Evolutionary conservation across 805 yeast genomes (phyloP).

Genomic region (Barnettozyma vustinii): DNA sequence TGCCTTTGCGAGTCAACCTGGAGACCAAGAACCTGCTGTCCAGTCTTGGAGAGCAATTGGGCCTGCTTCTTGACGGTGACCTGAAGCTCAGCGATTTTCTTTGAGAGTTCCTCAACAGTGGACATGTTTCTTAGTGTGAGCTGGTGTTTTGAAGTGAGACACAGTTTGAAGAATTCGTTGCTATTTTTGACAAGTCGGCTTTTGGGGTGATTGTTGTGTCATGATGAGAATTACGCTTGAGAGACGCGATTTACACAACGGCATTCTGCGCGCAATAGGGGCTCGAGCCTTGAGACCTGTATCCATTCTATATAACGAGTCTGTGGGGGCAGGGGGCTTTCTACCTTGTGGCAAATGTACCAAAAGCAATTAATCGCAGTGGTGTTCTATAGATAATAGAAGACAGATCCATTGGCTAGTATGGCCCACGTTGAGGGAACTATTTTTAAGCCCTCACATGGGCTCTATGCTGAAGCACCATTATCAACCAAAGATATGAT

Average conservation of each 20-base stretch:
- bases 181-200: not conserved
- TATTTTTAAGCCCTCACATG: too few species aligned
- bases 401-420: too few species aligned
- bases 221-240: not conserved
- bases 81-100: conserved; percentile 46
- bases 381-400: too few species aligned
- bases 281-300: too few species aligned
- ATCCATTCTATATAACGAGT: too few species aligned
- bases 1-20: conserved; percentile 53
- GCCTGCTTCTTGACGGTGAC: conserved; percentile 60
- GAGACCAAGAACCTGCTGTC: conserved; percentile 66
- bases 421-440: too few species aligned
- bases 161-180: not conserved
- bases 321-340: too few species aligned
- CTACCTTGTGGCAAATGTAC: too few species aligned
- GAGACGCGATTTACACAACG: not conserved
- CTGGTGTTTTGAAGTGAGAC: not conserved
- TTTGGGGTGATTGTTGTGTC: not conserved
- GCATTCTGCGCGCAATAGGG: not conserved
- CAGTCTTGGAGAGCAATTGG: conserved; percentile 64
- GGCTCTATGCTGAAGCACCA: too few species aligned
- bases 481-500: too few species aligned
- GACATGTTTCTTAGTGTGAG: conserved; percentile 3
- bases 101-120: conserved; percentile 25
- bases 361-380: too few species aligned